phyloP scores from a whole-genome alignment of 2,329 filamentous ascomycete genomes.

The Delphinella strobiligena region DNA sequence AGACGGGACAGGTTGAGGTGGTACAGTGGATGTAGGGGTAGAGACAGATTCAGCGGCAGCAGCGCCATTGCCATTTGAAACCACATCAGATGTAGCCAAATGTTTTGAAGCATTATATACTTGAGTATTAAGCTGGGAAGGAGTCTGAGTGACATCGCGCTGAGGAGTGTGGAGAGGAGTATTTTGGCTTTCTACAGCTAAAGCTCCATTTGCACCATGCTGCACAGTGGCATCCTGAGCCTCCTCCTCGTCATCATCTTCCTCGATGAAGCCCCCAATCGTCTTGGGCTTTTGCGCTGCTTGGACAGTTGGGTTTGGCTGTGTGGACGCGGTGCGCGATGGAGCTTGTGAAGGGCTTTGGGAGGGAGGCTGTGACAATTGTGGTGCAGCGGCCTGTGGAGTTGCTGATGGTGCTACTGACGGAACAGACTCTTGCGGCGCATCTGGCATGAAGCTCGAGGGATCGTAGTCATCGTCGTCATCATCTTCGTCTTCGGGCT shows the following conservation, averaged over 20 bases:
- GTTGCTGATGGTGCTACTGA: neutral
- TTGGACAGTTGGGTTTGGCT: slow-evolving; percentile 12
- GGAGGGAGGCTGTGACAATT: neutral
- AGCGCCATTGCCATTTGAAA: slow-evolving; percentile 11
- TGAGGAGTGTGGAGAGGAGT: slow-evolving; percentile 8
- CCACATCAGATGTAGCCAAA: slow-evolving; percentile 6
- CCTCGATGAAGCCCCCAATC: slow-evolving; percentile 50
- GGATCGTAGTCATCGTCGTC: slow-evolving; percentile 29
- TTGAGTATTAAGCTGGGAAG: slow-evolving; percentile 8
- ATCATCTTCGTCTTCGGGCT: slow-evolving; percentile 22
- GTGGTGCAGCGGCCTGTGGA: slow-evolving; percentile 3
- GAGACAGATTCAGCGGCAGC: slow-evolving; percentile 13
- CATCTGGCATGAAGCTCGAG: slow-evolving; percentile 16
- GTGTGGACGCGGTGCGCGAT: slow-evolving; percentile 30
- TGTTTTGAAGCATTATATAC: slow-evolving; percentile 5
- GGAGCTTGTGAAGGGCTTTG: slow-evolving; percentile 2
- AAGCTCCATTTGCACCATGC: slow-evolving; percentile 5
- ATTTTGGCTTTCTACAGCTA: slow-evolving; percentile 9
- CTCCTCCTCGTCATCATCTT: slow-evolving; percentile 41
- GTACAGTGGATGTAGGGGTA: slow-evolving; percentile 21
- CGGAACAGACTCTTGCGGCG: neutral
- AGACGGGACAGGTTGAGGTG: slow-evolving; percentile 12
- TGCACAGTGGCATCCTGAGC: slow-evolving; percentile 5
- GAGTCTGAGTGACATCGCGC: slow-evolving; percentile 8
- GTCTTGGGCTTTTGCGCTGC: slow-evolving; percentile 36